These are phyloP conservation scores for Paramecium caudatum DNA, from an alignment of 73 alveolate genomes.

Conservation along the genomic window DNA sequence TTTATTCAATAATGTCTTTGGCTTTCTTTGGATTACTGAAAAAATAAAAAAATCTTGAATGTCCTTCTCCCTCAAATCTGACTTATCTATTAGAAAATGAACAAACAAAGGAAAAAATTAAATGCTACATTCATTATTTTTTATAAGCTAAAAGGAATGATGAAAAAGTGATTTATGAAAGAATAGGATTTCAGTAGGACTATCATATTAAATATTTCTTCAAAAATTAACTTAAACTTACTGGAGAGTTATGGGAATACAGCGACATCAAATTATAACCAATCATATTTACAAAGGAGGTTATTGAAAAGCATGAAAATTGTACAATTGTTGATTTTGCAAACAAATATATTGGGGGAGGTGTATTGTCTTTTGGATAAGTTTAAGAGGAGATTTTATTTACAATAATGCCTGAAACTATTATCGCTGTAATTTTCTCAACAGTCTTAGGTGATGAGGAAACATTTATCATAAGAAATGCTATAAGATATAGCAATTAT, in stretches of 20 bases:
- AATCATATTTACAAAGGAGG: background rate
- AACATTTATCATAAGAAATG: slow-evolving; percentile 88
- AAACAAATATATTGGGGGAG: slow-evolving; percentile 97
- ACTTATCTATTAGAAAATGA: background rate
- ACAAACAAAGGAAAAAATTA: slow-evolving; percentile 6
- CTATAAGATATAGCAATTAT: slow-evolving; percentile 83
- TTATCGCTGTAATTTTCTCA: slow-evolving; percentile 83
- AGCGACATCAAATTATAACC: background rate
- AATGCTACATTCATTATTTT: slow-evolving; percentile 65
- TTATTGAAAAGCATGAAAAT: slow-evolving; percentile 36
- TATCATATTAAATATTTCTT: slow-evolving; percentile 30
- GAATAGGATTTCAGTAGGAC: background rate
- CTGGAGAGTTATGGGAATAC: background rate
- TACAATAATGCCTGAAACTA: slow-evolving; percentile 89
- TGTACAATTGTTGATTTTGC: slow-evolving; percentile 90
- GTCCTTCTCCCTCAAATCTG: background rate
- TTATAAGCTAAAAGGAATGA: background rate
- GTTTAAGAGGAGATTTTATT: slow-evolving; percentile 97
- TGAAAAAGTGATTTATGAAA: background rate
- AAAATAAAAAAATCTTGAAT: background rate
- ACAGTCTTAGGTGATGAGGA: slow-evolving; percentile 88
- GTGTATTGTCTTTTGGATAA: slow-evolving; percentile 88
- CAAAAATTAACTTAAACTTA: background rate
- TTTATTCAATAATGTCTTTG: background rate
- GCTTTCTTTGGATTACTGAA: background rate